These are phyloP conservation scores for Fusarium decemcellulare DNA, from an alignment of 2,329 filamentous ascomycete genomes.

Conservation along the genomic window DNA sequence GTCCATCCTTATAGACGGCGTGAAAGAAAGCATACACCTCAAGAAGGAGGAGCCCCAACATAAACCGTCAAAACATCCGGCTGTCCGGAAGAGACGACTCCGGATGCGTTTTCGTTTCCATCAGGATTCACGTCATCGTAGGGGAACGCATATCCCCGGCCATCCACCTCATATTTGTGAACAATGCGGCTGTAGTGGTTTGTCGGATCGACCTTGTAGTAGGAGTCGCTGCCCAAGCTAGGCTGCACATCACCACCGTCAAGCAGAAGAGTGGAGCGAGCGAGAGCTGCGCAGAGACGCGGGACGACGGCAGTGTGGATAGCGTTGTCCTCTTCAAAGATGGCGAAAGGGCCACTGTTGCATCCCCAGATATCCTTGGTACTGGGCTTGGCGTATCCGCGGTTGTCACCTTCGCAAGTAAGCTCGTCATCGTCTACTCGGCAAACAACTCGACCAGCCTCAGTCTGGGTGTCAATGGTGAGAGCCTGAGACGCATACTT, in stretches of 20 bases:
- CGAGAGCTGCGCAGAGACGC: slow-evolving; percentile 66
- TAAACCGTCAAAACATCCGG: slow-evolving; percentile 48
- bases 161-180: slow-evolving; percentile 71
- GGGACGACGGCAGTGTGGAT: slow-evolving; percentile 61
- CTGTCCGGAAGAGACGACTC: slow-evolving; percentile 46
- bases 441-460: slow-evolving; percentile 57
- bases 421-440: slow-evolving; percentile 53
- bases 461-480: slow-evolving; percentile 60
- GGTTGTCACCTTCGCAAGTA: slow-evolving; percentile 58
- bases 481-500: slow-evolving; percentile 56
- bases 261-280: slow-evolving; percentile 61
- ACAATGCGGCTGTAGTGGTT: slow-evolving; percentile 73
- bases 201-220: slow-evolving; percentile 61
- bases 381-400: slow-evolving; percentile 59
- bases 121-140: slow-evolving; percentile 77
- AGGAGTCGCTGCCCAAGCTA: slow-evolving; percentile 51
- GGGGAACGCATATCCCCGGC: slow-evolving; percentile 74
- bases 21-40: neutral
- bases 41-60: slow-evolving; percentile 38
- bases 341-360: slow-evolving; percentile 62
- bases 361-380: slow-evolving; percentile 65
- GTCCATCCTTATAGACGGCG: neutral
- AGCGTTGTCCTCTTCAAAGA: slow-evolving; percentile 53
- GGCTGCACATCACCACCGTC: slow-evolving; percentile 64
- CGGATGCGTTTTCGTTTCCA: slow-evolving; percentile 66